Evolutionary conservation across 768 basidiomycete genomes (phyloP).

Genomic region (Boletus sp.): DNA sequence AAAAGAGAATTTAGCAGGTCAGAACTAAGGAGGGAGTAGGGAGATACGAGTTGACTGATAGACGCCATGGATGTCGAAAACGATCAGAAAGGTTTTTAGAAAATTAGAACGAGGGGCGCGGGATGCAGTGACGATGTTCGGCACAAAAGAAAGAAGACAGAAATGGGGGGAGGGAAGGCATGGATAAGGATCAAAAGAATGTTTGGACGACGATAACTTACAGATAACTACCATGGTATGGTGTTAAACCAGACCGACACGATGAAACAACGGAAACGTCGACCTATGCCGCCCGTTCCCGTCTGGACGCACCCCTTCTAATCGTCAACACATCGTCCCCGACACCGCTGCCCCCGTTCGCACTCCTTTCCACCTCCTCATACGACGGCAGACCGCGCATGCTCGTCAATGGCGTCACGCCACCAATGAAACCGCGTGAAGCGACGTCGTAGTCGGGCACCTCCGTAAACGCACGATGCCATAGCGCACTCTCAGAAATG

Average conservation of each 20-base stretch:
- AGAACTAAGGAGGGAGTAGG: too few species aligned
- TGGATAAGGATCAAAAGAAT: too few species aligned
- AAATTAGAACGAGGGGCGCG: too few species aligned
- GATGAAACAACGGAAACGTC: too few species aligned
- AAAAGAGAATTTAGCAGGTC: too few species aligned
- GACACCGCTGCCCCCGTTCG: background rate
- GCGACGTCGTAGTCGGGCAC: slow-evolving; percentile 89
- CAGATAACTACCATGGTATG: background rate
- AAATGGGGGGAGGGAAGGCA: too few species aligned
- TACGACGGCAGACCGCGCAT: slow-evolving; percentile 83
- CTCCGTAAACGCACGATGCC: slow-evolving; percentile 66
- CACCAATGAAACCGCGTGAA: slow-evolving; percentile 84
- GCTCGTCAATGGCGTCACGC: slow-evolving; percentile 80
- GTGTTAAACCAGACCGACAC: too few species aligned
- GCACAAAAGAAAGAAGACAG: too few species aligned
- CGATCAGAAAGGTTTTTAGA: too few species aligned
- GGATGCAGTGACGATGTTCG: too few species aligned
- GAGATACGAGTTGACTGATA: too few species aligned
- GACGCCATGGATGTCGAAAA: too few species aligned
- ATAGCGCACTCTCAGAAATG: slow-evolving; percentile 34
- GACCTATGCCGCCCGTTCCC: background rate
- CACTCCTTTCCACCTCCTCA: slow-evolving; percentile 54
- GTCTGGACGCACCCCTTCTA: background rate
- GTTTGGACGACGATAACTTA: background rate
- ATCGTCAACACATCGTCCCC: slow-evolving; percentile 16